Percentiles rank a stretch among this genome's conserved stretches.
Evolutionary conservation across 176 grass and related monocot species (phyloP).

Genomic region (Ensete glaucum): DNA sequence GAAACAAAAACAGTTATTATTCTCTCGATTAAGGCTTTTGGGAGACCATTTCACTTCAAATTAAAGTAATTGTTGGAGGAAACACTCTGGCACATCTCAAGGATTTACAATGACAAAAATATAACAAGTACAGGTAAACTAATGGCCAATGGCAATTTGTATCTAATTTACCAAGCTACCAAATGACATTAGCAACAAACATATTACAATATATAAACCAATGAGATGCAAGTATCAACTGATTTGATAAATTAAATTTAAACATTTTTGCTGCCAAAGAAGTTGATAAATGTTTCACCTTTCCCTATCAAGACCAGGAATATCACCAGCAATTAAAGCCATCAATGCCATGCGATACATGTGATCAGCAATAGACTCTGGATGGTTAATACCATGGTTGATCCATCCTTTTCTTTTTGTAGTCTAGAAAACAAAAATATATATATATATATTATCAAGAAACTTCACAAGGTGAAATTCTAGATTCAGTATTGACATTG

Average conservation of each 20-base stretch:
- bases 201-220: background rate
- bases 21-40: too few species aligned
- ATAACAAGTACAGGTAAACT: too few species aligned
- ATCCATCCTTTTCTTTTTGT: constrained; percentile 89
- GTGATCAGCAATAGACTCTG: constrained; percentile 93
- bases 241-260: background rate
- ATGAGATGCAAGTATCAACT: background rate
- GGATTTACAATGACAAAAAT: too few species aligned
- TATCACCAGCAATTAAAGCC: constrained; percentile 80
- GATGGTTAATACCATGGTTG: constrained; percentile 55
- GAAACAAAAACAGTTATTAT: too few species aligned
- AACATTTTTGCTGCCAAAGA: background rate
- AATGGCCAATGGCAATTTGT: too few species aligned
- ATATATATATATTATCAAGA: background rate
- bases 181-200: too few species aligned
- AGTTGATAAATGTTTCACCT: constrained; percentile 27
- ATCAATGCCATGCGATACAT: constrained; percentile 98
- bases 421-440: constrained; percentile 32
- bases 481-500: background rate
- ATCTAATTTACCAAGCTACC: too few species aligned
- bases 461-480: background rate
- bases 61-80: too few species aligned
- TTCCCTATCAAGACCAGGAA: constrained; percentile 78
- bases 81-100: too few species aligned
- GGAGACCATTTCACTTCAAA: too few species aligned